phyloP scores from a whole-genome alignment of 768 basidiomycete species.

The Hygrocybe coccinea region DNA sequence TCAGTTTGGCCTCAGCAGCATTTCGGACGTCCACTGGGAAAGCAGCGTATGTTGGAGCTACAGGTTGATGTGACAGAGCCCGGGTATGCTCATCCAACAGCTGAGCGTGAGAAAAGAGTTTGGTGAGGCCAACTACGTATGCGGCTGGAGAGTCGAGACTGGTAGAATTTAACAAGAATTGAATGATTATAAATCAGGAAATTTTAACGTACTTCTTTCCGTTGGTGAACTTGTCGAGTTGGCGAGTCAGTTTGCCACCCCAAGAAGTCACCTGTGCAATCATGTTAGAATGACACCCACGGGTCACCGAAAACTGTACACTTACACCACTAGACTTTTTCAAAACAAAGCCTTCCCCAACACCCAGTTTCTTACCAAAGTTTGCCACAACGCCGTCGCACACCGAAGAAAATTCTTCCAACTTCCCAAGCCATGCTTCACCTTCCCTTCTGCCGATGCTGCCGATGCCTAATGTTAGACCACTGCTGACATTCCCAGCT shows the following conservation, averaged over 20 bases:
- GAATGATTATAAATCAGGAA: constrained; percentile 10
- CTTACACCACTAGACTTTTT: constrained; percentile 50
- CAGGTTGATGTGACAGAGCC: constrained; percentile 59
- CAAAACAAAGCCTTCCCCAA: constrained; percentile 80
- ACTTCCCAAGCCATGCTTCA: constrained; percentile 68
- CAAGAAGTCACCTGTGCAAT: constrained; percentile 43
- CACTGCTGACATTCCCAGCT: constrained; percentile 71
- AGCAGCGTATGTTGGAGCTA: constrained; percentile 67
- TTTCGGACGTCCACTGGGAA: constrained; percentile 60
- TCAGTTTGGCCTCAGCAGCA: constrained; percentile 68
- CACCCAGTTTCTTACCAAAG: constrained; percentile 84
- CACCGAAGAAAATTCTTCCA: constrained; percentile 75
- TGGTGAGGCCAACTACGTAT: constrained; percentile 73
- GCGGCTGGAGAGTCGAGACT: constrained; percentile 86
- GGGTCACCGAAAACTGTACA: not conserved
- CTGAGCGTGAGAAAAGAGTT: constrained; percentile 69
- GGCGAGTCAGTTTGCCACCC: constrained; percentile 68
- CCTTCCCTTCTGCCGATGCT: constrained; percentile 74
- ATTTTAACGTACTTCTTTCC: constrained; percentile 81
- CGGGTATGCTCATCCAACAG: constrained; percentile 84
- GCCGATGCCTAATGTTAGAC: constrained; percentile 69
- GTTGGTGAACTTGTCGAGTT: constrained; percentile 79
- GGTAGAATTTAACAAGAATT: constrained; percentile 11
- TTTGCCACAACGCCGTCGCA: constrained; percentile 77
- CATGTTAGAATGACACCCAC: not conserved